phyloP scores from a whole-genome alignment of 768 basidiomycete species.

The Boletus insuetus region DNA sequence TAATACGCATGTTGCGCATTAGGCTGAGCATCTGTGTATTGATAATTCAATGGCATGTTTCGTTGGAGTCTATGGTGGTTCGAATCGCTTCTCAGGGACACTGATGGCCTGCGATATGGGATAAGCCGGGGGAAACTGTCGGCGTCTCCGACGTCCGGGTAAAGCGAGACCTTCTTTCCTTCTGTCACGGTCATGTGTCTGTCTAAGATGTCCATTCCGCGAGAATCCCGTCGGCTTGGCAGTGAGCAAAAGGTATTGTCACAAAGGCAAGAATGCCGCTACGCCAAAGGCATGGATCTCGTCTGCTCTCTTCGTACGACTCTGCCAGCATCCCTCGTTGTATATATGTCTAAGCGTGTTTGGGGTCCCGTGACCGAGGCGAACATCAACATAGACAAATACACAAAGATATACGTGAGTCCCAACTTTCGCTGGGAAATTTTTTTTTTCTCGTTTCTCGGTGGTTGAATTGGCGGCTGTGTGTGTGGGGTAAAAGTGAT shows the following conservation, averaged over 20 bases:
- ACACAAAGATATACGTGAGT: neutral
- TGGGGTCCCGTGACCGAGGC: conserved; percentile 1
- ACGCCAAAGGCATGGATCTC: neutral
- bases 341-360: too few relatives aligned
- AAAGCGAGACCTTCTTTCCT: neutral
- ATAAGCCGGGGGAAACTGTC: conserved; percentile 1
- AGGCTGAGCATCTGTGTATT: neutral
- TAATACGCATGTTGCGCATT: conserved; percentile 12
- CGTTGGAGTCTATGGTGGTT: neutral
- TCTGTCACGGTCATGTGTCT: neutral
- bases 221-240: conserved; percentile 11
- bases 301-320: neutral
- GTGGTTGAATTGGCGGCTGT: neutral
- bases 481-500: neutral
- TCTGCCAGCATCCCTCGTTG: neutral
- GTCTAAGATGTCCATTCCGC: neutral
- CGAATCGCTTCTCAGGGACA: neutral
- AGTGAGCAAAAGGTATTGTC: neutral
- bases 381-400: conserved; percentile 2
- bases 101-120: neutral
- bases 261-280: neutral
- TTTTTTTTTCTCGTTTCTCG: neutral
- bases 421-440: neutral
- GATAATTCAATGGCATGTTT: conserved; percentile 1
- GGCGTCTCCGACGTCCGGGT: neutral